Evolutionary conservation across 2,329 filamentous ascomycete species (phyloP).

Genomic region (Aschersonia sp.): DNA sequence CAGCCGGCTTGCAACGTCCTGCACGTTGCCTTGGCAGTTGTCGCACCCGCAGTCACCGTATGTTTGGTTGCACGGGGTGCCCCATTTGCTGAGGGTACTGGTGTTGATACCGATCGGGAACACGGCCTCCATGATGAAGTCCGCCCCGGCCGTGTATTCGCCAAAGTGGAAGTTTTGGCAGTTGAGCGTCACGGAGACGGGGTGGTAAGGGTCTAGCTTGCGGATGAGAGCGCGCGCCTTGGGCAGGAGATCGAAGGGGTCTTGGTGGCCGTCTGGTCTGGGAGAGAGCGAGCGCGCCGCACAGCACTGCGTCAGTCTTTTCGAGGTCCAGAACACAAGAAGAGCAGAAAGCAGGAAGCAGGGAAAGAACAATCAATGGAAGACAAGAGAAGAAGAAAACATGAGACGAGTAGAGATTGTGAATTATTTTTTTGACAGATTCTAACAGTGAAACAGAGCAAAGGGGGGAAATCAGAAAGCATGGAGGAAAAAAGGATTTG

Average conservation of each 20-base stretch:
- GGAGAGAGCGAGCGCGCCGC: not conserved
- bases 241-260: slow-evolving; percentile 32
- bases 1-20: slow-evolving; percentile 31
- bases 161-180: slow-evolving; percentile 47
- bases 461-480: not conserved
- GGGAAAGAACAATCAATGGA: too few relatives aligned
- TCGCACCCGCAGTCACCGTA: slow-evolving; percentile 51
- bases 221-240: slow-evolving; percentile 28
- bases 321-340: too few relatives aligned
- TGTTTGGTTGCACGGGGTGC: slow-evolving; percentile 40
- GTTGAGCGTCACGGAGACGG: slow-evolving; percentile 42
- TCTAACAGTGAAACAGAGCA: too few relatives aligned
- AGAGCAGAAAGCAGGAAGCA: too few relatives aligned
- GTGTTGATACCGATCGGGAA: slow-evolving; percentile 44
- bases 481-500: not conserved
- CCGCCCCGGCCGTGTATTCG: slow-evolving; percentile 36
- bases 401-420: too few relatives aligned
- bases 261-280: slow-evolving; percentile 38
- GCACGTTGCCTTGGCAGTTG: slow-evolving; percentile 36
- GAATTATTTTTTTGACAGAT: too few relatives aligned
- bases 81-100: slow-evolving; percentile 36
- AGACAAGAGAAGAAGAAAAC: too few relatives aligned
- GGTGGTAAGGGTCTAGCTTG: slow-evolving; percentile 44
- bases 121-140: slow-evolving; percentile 44
- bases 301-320: not conserved